Evolutionary conservation across 1,284 basidiomycete genomes (phyloP).

Genomic region (Ustilago hordei): DNA sequence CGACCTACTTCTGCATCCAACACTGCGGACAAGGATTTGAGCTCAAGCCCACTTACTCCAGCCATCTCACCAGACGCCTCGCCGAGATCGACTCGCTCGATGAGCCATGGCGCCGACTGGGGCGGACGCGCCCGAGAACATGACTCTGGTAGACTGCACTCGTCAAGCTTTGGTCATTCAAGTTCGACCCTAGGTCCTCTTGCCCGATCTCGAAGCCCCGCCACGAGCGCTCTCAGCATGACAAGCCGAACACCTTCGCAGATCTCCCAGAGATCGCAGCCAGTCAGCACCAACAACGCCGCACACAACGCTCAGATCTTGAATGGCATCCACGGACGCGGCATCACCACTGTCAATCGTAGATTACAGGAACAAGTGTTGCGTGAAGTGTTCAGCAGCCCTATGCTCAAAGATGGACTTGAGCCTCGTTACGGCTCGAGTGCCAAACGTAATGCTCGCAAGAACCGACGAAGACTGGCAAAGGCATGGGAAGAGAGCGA

Average conservation of each 20-base stretch:
- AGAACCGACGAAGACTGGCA: constrained; percentile 55
- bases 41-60: constrained; percentile 34
- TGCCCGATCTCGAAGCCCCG: constrained; percentile 42
- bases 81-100: constrained; percentile 34
- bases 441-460: constrained; percentile 50
- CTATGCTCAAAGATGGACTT: constrained; percentile 52
- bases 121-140: constrained; percentile 20
- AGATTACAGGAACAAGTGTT: constrained; percentile 66
- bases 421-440: constrained; percentile 44
- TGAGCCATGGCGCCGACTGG: constrained; percentile 32
- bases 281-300: constrained; percentile 1
- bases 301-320: constrained; percentile 12
- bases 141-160: constrained; percentile 33
- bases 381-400: constrained; percentile 66
- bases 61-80: constrained; percentile 37
- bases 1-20: constrained; percentile 17
- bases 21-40: constrained; percentile 18
- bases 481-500: constrained; percentile 65
- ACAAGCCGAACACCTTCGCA: constrained; percentile 42
- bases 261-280: constrained; percentile 34
- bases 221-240: constrained; percentile 31
- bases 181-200: constrained; percentile 16
- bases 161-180: constrained; percentile 28
- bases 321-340: constrained; percentile 58
- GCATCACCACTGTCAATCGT: constrained; percentile 68